Conservation (phyloP, 2,329 filamentous ascomycete genomes). For the Malbranchea zuffiana region DNA sequence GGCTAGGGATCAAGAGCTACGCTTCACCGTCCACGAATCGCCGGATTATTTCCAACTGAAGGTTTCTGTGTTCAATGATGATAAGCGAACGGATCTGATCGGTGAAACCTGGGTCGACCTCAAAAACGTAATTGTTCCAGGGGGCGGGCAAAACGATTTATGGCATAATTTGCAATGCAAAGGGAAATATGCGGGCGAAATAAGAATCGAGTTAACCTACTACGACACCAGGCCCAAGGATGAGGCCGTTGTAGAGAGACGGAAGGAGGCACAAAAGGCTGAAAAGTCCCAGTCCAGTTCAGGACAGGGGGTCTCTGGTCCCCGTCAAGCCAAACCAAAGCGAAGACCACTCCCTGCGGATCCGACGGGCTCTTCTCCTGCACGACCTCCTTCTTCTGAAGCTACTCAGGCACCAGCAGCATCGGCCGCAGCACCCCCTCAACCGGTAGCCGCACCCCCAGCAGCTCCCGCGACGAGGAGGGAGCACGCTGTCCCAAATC, state of each 20-base stretch:
- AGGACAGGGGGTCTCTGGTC: conserved; percentile 26
- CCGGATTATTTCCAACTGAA: conserved; percentile 94
- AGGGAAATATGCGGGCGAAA: conserved; percentile 91
- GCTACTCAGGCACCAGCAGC: neutral
- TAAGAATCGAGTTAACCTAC: conserved; percentile 89
- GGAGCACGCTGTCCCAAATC: neutral
- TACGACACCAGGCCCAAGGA: conserved; percentile 87
- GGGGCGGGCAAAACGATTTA: conserved; percentile 84
- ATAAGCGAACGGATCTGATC: conserved; percentile 94
- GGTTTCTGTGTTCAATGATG: conserved; percentile 92
- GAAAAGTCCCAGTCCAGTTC: conserved; percentile 21
- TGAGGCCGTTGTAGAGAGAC: conserved; percentile 49
- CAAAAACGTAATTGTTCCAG: conserved; percentile 65
- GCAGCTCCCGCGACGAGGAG: conserved; percentile 2
- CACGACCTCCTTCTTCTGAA: conserved; percentile 32
- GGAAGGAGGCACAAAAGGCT: conserved; percentile 35
- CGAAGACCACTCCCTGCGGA: conserved; percentile 74
- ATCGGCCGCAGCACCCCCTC: conserved; percentile 1
- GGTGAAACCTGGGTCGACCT: conserved; percentile 87
- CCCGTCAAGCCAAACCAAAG: conserved; percentile 56
- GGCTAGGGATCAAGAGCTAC: conserved; percentile 90
- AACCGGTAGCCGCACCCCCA: neutral
- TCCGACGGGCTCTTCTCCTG: conserved; percentile 46
- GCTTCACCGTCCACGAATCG: conserved; percentile 91
- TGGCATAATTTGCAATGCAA: conserved; percentile 84